Conservation (phyloP, 495 filamentous ascomycete species). For the Penicillium argentinense region DNA sequence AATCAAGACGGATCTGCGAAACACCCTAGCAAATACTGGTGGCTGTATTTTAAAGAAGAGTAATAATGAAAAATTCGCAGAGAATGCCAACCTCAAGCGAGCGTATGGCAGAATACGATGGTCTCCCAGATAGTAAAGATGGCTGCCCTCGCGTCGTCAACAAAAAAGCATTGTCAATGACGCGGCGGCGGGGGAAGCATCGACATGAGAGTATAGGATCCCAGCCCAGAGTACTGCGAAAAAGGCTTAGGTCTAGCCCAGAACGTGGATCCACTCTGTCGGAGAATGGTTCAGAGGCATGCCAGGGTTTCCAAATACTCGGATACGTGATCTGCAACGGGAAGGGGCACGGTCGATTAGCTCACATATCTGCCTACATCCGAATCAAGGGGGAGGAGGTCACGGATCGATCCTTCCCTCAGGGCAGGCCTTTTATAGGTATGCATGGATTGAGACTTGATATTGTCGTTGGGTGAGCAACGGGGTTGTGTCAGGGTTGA, state of each 20-base stretch:
- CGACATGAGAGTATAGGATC: too few species aligned
- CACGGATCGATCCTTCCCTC: background rate
- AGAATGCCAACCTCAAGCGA: too few species aligned
- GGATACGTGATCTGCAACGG: constrained; percentile 21
- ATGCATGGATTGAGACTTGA: background rate
- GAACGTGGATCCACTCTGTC: constrained; percentile 13
- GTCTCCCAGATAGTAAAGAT: too few species aligned
- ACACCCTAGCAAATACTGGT: too few species aligned
- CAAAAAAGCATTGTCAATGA: background rate
- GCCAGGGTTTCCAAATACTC: constrained; percentile 25
- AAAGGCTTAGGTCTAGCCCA: constrained; percentile 7
- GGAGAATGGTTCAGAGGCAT: constrained; percentile 24
- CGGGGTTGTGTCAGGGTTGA: background rate
- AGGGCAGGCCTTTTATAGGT: background rate
- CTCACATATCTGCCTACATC: constrained; percentile 17
- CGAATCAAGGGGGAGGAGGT: constrained; percentile 25
- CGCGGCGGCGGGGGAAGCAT: background rate
- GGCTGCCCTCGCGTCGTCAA: too few species aligned
- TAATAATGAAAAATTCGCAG: too few species aligned
- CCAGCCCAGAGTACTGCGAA: constrained; percentile 1
- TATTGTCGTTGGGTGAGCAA: background rate
- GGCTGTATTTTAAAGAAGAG: too few species aligned
- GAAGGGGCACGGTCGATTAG: constrained; percentile 13
- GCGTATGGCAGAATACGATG: too few species aligned
- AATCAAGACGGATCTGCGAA: too few species aligned